Evolutionary conservation across 163 green algal genomes (phyloP).

Genomic region (Volvox carteri): DNA sequence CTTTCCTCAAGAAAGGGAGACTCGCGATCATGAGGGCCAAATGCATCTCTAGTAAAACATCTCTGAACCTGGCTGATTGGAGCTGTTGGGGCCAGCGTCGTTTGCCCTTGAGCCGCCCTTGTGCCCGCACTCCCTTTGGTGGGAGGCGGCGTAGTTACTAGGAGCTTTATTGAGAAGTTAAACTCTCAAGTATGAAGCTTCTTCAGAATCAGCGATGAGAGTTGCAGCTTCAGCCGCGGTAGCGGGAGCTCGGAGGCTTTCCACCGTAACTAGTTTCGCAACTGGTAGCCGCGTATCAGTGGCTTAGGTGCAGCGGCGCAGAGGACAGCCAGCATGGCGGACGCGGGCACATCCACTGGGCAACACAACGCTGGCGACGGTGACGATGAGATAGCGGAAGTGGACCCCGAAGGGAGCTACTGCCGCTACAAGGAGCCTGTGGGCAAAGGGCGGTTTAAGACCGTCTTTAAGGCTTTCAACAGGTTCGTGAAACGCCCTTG

Average conservation of each 20-base stretch:
- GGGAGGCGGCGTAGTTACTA: constrained; percentile 25
- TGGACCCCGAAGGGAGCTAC: constrained; percentile 81
- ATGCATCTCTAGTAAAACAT: neutral
- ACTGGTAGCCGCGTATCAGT: constrained; percentile 6
- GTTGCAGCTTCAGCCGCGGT: constrained; percentile 12
- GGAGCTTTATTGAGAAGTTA: neutral
- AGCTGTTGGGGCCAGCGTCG: neutral
- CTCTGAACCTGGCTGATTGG: neutral
- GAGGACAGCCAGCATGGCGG: constrained; percentile 14
- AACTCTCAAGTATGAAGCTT: neutral
- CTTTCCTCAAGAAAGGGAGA: neutral
- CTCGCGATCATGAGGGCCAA: neutral
- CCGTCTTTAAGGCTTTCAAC: constrained; percentile 94
- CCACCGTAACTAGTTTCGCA: constrained; percentile 21
- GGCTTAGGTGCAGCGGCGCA: constrained; percentile 1
- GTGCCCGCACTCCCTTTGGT: constrained; percentile 23
- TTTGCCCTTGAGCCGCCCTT: constrained; percentile 1
- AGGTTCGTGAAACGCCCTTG: neutral
- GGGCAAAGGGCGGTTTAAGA: constrained; percentile 96
- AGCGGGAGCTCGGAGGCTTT: constrained; percentile 38
- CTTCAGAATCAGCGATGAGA: constrained; percentile 27
- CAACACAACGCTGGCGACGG: constrained; percentile 57
- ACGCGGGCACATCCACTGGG: constrained; percentile 18
- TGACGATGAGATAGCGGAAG: constrained; percentile 78
- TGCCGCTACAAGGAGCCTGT: constrained; percentile 86